A percentile compares a stretch with the other conserved stretches of the same genome.
Evolutionary conservation across 2,329 filamentous ascomycete genomes (phyloP).

Genomic region (Penicillium sp.): DNA sequence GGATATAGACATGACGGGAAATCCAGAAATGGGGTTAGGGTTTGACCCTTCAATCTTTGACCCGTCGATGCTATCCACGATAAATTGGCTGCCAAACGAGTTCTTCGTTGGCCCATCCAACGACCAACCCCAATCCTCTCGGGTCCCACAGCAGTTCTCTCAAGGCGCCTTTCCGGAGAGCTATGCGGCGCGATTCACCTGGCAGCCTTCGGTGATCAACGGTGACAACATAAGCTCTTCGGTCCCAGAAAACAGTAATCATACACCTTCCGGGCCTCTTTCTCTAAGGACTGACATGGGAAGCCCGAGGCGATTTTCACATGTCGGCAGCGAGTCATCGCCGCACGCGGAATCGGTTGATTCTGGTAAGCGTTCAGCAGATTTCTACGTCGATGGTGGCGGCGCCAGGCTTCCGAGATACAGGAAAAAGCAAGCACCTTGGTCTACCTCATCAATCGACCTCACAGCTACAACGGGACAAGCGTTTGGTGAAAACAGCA

Average conservation of each 20-base stretch:
- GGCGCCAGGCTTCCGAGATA: slow-evolving; percentile 30
- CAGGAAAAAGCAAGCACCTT: slow-evolving; percentile 24
- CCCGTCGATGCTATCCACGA: slow-evolving; percentile 31
- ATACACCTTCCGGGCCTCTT: slow-evolving; percentile 23
- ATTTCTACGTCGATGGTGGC: slow-evolving; percentile 33
- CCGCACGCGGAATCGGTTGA: slow-evolving; percentile 22
- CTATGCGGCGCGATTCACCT: slow-evolving; percentile 25
- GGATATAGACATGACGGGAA: slow-evolving; percentile 21
- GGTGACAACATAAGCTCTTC: slow-evolving; percentile 18
- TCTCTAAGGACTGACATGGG: slow-evolving; percentile 22
- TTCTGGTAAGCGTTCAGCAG: slow-evolving; percentile 26
- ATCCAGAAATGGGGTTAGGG: slow-evolving; percentile 24
- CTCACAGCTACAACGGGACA: slow-evolving; percentile 12
- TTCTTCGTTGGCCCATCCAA: slow-evolving; percentile 24
- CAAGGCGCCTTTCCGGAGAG: slow-evolving; percentile 21
- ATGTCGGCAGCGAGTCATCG: slow-evolving; percentile 27
- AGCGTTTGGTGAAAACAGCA: slow-evolving; percentile 12
- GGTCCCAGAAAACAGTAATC: slow-evolving; percentile 20
- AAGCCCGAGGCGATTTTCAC: slow-evolving; percentile 25
- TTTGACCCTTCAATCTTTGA: slow-evolving; percentile 32
- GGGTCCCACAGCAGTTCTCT: slow-evolving; percentile 19
- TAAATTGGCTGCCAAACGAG: slow-evolving; percentile 43
- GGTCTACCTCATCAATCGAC: slow-evolving; percentile 17
- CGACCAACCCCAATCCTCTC: slow-evolving; percentile 15
- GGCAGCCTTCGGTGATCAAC: slow-evolving; percentile 32